Percentiles rank a stretch among this genome's conserved stretches.
Evolutionary conservation across 768 basidiomycete species (phyloP).

Genomic region (Agaricus bisporus): DNA sequence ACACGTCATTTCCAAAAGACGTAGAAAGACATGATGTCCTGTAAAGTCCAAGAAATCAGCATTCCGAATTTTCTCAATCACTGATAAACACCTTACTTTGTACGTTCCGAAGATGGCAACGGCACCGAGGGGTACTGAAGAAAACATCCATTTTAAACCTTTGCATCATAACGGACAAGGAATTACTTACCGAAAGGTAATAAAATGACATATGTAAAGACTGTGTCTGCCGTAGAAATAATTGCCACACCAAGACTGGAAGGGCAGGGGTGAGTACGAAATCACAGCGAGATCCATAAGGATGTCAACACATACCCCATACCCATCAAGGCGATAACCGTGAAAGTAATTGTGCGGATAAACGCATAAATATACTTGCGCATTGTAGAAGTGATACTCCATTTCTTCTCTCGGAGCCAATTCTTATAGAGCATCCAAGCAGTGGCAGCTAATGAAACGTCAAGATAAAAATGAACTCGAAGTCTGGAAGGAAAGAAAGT

Average conservation of each 20-base stretch:
- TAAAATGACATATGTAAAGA: background rate
- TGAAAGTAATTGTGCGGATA: constrained; percentile 1
- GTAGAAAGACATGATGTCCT: constrained; percentile 9
- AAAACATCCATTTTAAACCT: background rate
- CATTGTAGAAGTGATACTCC: constrained; percentile 5
- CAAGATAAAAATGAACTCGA: background rate
- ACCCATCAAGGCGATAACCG: background rate
- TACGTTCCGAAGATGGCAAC: constrained; percentile 9
- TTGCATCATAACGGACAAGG: background rate
- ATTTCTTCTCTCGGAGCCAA: constrained; percentile 2
- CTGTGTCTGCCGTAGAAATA: background rate
- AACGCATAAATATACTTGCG: constrained; percentile 7
- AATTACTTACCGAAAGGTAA: constrained; percentile 1
- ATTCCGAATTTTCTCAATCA: background rate
- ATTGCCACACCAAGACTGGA: background rate
- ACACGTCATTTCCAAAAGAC: background rate
- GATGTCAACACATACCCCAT: background rate
- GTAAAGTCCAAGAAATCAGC: background rate
- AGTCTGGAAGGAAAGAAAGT: background rate
- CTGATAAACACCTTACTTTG: background rate
- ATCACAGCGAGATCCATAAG: background rate
- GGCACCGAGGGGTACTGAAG: background rate
- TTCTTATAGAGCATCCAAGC: constrained; percentile 6
- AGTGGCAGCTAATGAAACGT: background rate
- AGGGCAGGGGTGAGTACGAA: background rate